phyloP scores from a whole-genome alignment of 2,329 filamentous ascomycete genomes.

The Xylariaceae sp. region DNA sequence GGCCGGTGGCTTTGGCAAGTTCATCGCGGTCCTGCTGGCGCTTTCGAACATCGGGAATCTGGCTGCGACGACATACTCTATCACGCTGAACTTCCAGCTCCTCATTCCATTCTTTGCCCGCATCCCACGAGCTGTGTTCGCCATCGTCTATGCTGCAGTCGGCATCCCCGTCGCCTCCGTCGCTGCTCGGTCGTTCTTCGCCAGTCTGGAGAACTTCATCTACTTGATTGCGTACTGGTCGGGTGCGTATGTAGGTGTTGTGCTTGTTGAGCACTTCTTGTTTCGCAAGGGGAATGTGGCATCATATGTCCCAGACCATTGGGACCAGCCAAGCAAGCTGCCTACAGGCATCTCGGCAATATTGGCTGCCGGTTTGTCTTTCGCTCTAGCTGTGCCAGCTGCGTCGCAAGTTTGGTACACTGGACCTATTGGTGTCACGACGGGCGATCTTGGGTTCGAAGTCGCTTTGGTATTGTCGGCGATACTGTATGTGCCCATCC shows the following conservation, averaged over 20 bases:
- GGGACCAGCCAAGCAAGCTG: constrained; percentile 35
- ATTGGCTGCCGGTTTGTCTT: constrained; percentile 33
- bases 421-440: constrained; percentile 55
- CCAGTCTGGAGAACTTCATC: constrained; percentile 54
- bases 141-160: constrained; percentile 53
- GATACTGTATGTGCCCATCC: constrained; percentile 41
- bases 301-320: constrained; percentile 35
- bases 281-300: constrained; percentile 33
- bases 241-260: constrained; percentile 49
- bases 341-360: constrained; percentile 39
- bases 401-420: constrained; percentile 60
- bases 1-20: constrained; percentile 58
- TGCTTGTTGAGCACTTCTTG: constrained; percentile 38
- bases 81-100: constrained; percentile 63
- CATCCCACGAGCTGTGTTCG: constrained; percentile 55
- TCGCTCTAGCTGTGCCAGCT: constrained; percentile 51
- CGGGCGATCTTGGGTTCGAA: constrained; percentile 65
- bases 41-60: constrained; percentile 58
- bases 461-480: constrained; percentile 50
- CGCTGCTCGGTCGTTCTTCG: constrained; percentile 54
- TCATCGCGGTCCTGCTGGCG: constrained; percentile 56
- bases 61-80: constrained; percentile 56
- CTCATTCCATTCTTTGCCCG: constrained; percentile 52
- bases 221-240: constrained; percentile 58
- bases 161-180: constrained; percentile 56